Evolutionary conservation across 352 stramenopile genomes (phyloP).

Genomic region (Pythium phragmiticola): DNA sequence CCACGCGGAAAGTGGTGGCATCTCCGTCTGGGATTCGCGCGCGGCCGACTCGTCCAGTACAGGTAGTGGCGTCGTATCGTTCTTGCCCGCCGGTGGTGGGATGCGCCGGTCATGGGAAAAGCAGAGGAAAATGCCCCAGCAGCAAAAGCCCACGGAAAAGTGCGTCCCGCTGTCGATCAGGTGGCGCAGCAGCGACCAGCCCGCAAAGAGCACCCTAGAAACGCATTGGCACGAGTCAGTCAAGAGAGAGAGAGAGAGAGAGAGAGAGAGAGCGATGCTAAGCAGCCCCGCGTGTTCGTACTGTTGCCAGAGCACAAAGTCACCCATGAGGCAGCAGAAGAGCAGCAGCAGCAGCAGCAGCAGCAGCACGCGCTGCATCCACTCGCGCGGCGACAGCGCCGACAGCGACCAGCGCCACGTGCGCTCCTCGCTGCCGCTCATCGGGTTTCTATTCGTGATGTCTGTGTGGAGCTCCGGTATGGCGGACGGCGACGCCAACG

Average conservation of each 20-base stretch:
- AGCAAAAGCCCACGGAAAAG: conserved; percentile 49
- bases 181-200: conserved; percentile 46
- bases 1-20: conserved; percentile 23
- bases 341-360: conserved; percentile 46
- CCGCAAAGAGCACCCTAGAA: conserved; percentile 21
- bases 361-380: conserved; percentile 43
- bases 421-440: conserved; percentile 15
- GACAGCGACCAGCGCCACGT: conserved; percentile 28
- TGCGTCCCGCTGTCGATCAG: conserved; percentile 66
- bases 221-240: background rate
- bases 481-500: conserved; percentile 1
- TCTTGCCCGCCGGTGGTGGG: conserved; percentile 8
- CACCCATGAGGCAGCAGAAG: conserved; percentile 45
- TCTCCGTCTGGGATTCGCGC: conserved; percentile 2
- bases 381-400: conserved; percentile 28
- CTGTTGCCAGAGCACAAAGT: conserved; percentile 61
- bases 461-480: background rate
- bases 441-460: background rate
- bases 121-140: conserved; percentile 63
- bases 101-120: conserved; percentile 27
- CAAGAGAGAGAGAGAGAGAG: background rate
- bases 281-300: conserved; percentile 23
- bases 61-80: conserved; percentile 16
- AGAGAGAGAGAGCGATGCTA: background rate
- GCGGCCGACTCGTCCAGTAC: conserved; percentile 21